These are phyloP conservation scores for Xylariaceae sp. DNA, from an alignment of 2,329 filamentous ascomycete genomes.

Conservation along the genomic window DNA sequence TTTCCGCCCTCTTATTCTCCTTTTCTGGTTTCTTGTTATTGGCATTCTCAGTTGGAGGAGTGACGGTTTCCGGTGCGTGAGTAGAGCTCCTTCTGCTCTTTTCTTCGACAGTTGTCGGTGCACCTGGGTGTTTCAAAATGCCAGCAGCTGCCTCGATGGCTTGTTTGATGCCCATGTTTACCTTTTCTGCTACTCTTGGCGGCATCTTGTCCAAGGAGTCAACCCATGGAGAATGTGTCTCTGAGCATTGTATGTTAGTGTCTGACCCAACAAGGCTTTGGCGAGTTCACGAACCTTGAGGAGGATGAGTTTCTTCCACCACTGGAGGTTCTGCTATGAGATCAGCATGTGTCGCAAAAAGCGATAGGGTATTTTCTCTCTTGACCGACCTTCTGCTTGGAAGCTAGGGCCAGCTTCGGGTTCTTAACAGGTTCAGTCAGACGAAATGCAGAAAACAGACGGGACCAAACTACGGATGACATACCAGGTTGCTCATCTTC, in stretches of 20 bases:
- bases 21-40: constrained; percentile 14
- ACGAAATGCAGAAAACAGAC: not conserved
- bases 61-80: not conserved
- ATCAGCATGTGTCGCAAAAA: not conserved
- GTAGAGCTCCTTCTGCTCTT: not conserved
- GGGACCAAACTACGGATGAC: not conserved
- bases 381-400: constrained; percentile 5
- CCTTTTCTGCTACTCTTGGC: constrained; percentile 8
- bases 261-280: not conserved
- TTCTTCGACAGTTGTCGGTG: not conserved
- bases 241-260: constrained; percentile 4
- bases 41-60: not conserved
- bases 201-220: constrained; percentile 15
- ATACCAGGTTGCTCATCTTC: constrained; percentile 1
- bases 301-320: not conserved
- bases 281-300: constrained; percentile 5
- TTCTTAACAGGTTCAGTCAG: constrained; percentile 1
- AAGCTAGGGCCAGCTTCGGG: not conserved
- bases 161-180: constrained; percentile 16
- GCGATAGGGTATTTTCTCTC: not conserved
- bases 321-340: not conserved
- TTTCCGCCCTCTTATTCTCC: constrained; percentile 18
- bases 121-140: constrained; percentile 3
- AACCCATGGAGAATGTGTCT: constrained; percentile 17
- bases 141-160: constrained; percentile 7